Evolutionary conservation across 129 eudicot species (phyloP).

Genomic region (Cynara cardunculus): DNA sequence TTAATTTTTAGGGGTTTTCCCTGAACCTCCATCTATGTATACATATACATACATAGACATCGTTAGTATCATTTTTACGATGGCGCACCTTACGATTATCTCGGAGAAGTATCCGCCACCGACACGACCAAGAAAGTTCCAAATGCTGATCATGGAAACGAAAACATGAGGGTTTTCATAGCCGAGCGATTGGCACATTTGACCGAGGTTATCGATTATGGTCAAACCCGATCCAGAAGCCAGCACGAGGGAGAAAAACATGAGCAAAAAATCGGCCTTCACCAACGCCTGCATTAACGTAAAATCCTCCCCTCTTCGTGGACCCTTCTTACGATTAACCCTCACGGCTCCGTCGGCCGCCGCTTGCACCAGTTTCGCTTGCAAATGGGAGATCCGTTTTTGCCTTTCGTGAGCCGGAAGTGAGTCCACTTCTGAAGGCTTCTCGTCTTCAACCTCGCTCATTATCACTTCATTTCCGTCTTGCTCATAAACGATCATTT

Average conservation of each 20-base stretch:
- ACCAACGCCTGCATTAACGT: conserved; percentile 55
- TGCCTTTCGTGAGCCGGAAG: conserved; percentile 40
- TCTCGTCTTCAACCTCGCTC: conserved; percentile 54
- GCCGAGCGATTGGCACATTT: conserved; percentile 62
- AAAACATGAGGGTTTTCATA: conserved; percentile 51
- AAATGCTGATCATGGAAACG: conserved; percentile 72
- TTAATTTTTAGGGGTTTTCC: too few species aligned
- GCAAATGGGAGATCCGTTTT: conserved; percentile 50
- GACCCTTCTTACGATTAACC: conserved; percentile 49
- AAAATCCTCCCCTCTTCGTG: conserved; percentile 67
- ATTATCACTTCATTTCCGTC: conserved; percentile 31
- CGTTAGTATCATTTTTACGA: background rate
- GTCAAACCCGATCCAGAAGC: conserved; percentile 77
- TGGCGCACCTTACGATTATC: conserved; percentile 44
- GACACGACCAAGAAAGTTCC: conserved; percentile 75
- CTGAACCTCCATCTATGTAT: too few species aligned
- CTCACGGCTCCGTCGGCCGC: conserved; percentile 66
- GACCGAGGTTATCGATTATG: conserved; percentile 66
- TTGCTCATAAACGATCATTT: conserved; percentile 8
- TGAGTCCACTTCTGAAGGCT: conserved; percentile 30
- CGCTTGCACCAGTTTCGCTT: conserved; percentile 53
- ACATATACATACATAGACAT: background rate
- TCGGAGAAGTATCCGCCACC: conserved; percentile 79
- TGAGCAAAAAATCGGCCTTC: conserved; percentile 70
- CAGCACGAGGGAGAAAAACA: conserved; percentile 55